phyloP scores from a whole-genome alignment of 306 rosid genomes.

The Lagenaria siceraria region DNA sequence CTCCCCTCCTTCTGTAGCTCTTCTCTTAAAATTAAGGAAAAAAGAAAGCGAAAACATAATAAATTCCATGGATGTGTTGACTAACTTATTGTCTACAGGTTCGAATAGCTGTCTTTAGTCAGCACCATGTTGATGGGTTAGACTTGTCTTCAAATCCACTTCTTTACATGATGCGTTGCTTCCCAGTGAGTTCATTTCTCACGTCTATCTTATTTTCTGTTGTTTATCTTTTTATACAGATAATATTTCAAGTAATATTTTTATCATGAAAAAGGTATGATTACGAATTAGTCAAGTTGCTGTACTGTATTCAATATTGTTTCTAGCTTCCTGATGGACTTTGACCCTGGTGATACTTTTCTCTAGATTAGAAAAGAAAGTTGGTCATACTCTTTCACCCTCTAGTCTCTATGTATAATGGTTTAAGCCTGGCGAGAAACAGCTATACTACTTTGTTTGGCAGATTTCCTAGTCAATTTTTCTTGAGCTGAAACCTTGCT shows the following conservation, averaged over 20 bases:
- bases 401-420: not conserved
- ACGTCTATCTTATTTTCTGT: not conserved
- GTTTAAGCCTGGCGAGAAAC: not conserved
- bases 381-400: not conserved
- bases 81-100: constrained; percentile 39
- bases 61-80: not conserved
- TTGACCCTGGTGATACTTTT: not conserved
- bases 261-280: not conserved
- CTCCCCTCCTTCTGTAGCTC: not conserved
- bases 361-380: not conserved
- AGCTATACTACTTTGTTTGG: not conserved
- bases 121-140: constrained; percentile 97
- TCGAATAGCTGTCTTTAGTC: constrained; percentile 97
- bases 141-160: constrained; percentile 95
- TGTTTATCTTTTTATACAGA: not conserved
- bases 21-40: not conserved
- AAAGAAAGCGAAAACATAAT: not conserved
- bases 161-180: constrained; percentile 96
- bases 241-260: not conserved
- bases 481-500: not conserved
- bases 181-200: constrained; percentile 62
- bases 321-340: not conserved
- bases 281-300: not conserved
- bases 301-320: not conserved
- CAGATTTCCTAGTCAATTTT: not conserved